Evolutionary conservation across 169 alveolate species (phyloP).

Genomic region (Cytauxzoon felis): DNA sequence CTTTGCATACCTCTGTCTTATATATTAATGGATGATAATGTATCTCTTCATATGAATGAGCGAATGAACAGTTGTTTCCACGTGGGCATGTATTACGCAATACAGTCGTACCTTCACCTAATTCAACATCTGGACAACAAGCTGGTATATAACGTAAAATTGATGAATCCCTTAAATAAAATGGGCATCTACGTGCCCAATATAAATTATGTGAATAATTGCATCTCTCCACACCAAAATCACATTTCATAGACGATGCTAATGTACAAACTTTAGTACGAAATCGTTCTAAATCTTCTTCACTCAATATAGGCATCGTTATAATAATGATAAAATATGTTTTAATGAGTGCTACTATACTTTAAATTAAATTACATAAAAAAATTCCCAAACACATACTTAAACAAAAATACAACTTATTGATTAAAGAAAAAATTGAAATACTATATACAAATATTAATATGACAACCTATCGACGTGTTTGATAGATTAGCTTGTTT

Average conservation of each 20-base stretch:
- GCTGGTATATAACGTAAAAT: conserved; percentile 79
- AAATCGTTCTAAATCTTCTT: conserved; percentile 78
- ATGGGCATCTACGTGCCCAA: conserved; percentile 84
- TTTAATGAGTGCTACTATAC: too few relatives aligned
- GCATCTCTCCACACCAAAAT: conserved; percentile 79
- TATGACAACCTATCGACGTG: too few relatives aligned
- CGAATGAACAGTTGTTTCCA: conserved; percentile 81
- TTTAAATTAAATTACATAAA: too few relatives aligned
- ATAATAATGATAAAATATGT: too few relatives aligned
- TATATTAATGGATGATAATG: conserved; percentile 79
- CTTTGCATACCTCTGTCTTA: conserved; percentile 72
- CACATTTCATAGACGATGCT: conserved; percentile 74
- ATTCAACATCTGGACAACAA: conserved; percentile 71
- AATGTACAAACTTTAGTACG: conserved; percentile 78
- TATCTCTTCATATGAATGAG: conserved; percentile 79
- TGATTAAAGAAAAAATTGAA: too few relatives aligned
- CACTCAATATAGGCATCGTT: conserved; percentile 75
- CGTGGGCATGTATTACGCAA: conserved; percentile 71
- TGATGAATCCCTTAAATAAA: conserved; percentile 74
- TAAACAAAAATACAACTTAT: too few relatives aligned
- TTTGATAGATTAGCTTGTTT: too few relatives aligned
- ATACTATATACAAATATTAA: too few relatives aligned
- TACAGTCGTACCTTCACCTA: conserved; percentile 51
- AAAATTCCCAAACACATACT: too few relatives aligned
- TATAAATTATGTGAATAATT: conserved; percentile 78